phyloP scores from a whole-genome alignment of 345 rosid genomes.

The Eucalyptus tenuipes region DNA sequence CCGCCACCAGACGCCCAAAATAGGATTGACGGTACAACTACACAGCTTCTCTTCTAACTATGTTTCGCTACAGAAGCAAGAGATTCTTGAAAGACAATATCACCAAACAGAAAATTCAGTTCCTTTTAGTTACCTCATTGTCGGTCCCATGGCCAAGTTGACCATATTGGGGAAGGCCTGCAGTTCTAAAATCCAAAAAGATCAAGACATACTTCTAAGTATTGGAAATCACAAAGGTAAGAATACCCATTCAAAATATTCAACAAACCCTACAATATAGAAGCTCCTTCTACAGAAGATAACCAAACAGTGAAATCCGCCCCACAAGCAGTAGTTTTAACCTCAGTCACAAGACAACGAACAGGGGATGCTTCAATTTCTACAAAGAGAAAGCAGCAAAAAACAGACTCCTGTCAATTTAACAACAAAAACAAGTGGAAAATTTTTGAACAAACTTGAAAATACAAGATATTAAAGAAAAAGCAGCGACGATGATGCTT shows the following conservation, averaged over 20 bases:
- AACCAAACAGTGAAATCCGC: conserved; percentile 94
- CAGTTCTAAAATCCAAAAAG: conserved; percentile 52
- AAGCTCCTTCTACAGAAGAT: conserved; percentile 78
- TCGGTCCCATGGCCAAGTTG: conserved; percentile 99
- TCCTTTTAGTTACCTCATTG: conserved; percentile 52
- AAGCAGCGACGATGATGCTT: background rate
- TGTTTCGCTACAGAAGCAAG: background rate
- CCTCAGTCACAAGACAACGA: conserved; percentile 70
- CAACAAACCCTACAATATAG: conserved; percentile 80
- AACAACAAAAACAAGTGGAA: background rate
- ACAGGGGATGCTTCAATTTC: conserved; percentile 74
- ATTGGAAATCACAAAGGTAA: background rate
- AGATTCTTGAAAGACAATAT: background rate
- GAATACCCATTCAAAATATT: background rate
- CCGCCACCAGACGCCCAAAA: background rate
- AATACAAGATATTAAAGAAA: background rate
- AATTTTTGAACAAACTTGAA: background rate
- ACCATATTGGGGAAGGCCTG: conserved; percentile 98
- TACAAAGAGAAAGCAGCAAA: conserved; percentile 8
- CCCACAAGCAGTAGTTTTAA: conserved; percentile 73
- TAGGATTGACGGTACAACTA: background rate
- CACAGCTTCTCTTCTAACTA: background rate
- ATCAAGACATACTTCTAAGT: background rate
- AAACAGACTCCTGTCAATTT: background rate
- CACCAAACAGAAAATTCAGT: background rate